Evolutionary conservation across 179 eudicot genomes (phyloP).

Genomic region (Vitellaria paradoxa): DNA sequence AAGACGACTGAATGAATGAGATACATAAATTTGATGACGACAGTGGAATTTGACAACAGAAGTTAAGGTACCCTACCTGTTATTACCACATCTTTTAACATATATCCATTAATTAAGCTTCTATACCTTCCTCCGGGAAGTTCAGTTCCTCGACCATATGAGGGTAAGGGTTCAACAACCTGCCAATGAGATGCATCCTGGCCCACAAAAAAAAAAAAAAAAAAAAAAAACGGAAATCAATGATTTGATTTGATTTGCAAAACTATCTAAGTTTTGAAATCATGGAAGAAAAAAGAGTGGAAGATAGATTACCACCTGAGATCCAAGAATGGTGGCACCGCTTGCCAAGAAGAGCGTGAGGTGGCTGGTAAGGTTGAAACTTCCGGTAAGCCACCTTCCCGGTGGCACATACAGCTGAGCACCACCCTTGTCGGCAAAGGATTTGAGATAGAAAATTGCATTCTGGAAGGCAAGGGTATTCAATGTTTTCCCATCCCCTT

Average conservation of each 20-base stretch:
- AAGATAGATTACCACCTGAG: slow-evolving; percentile 41
- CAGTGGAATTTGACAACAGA: background rate
- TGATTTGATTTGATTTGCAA: too few species aligned
- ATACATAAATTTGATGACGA: background rate
- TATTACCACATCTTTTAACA: slow-evolving; percentile 26
- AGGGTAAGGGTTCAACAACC: slow-evolving; percentile 34
- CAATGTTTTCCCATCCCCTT: slow-evolving; percentile 79
- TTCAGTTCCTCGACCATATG: slow-evolving; percentile 39
- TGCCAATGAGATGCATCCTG: slow-evolving; percentile 32
- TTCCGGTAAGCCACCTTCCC: slow-evolving; percentile 79
- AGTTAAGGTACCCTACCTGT: slow-evolving; percentile 32
- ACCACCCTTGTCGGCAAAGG: slow-evolving; percentile 83
- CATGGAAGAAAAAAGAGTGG: too few species aligned
- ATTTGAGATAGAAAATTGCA: slow-evolving; percentile 74
- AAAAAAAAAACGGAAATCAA: too few species aligned
- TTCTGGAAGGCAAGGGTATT: slow-evolving; percentile 78
- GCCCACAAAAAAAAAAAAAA: background rate
- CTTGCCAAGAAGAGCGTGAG: slow-evolving; percentile 66
- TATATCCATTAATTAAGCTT: slow-evolving; percentile 30
- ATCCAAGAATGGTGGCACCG: slow-evolving; percentile 78
- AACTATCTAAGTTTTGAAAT: too few species aligned
- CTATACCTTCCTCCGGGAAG: slow-evolving; percentile 37
- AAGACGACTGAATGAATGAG: background rate
- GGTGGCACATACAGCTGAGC: slow-evolving; percentile 74
- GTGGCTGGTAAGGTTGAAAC: slow-evolving; percentile 68